Conservation (phyloP, 2,329 filamentous ascomycete genomes). For the Aspergillus pseudonomiae region DNA sequence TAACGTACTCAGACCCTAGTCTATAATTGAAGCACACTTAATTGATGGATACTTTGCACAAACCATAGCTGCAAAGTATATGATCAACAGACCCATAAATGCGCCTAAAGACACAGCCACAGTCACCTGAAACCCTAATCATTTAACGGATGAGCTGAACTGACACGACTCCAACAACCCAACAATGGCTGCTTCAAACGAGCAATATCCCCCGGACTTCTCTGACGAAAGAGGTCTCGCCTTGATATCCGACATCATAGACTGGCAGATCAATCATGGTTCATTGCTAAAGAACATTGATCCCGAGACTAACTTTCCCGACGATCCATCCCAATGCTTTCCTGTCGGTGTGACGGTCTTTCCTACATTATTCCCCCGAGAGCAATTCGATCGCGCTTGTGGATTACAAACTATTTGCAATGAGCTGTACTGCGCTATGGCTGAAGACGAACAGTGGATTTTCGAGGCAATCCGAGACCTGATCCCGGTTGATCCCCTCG, state of each 20-base stretch:
- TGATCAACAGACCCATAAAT: neutral
- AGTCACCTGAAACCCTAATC: neutral
- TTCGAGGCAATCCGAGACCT: constrained; percentile 34
- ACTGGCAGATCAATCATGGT: constrained; percentile 49
- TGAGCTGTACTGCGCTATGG: constrained; percentile 58
- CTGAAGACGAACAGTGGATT: constrained; percentile 44
- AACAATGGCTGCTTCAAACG: neutral
- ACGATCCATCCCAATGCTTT: constrained; percentile 35
- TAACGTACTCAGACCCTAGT: neutral
- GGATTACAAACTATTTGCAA: constrained; percentile 63
- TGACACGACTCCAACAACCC: neutral
- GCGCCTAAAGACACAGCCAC: neutral
- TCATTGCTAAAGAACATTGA: constrained; percentile 41
- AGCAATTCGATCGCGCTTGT: constrained; percentile 49
- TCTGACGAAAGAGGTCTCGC: constrained; percentile 41
- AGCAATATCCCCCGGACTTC: constrained; percentile 23
- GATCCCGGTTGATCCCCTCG: constrained; percentile 37
- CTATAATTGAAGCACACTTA: neutral
- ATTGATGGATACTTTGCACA: neutral
- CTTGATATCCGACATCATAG: constrained; percentile 39
- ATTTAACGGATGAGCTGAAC: neutral
- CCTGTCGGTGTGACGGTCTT: constrained; percentile 40
- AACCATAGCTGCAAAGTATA: neutral
- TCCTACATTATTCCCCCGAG: constrained; percentile 39
- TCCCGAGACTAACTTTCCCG: constrained; percentile 31